These are phyloP conservation scores for Fragilariopsis cylindrus DNA, from an alignment of 108 stramenopile genomes.

Conservation along the genomic window DNA sequence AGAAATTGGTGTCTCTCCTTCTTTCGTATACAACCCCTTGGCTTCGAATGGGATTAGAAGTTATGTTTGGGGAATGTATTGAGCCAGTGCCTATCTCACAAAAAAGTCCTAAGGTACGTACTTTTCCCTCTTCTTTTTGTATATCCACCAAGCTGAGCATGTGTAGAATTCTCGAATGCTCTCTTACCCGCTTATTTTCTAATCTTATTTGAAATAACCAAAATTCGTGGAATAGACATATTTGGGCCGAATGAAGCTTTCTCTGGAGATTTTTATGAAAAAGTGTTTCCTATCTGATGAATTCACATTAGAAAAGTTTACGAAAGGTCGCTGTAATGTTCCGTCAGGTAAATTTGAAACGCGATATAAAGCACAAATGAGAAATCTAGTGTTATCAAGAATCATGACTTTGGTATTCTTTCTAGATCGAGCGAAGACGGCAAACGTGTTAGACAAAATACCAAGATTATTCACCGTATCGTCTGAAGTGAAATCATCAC, in stretches of 20 bases:
- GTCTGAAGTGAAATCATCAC: conserved; percentile 84
- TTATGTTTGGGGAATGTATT: conserved; percentile 77
- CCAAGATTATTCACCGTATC: conserved; percentile 63
- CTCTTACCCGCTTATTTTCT: too few relatives aligned
- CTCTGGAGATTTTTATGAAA: conserved; percentile 61
- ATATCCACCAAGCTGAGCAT: too few relatives aligned
- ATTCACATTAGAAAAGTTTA: conserved; percentile 59
- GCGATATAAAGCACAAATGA: conserved; percentile 58
- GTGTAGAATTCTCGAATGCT: too few relatives aligned
- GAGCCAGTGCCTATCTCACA: conserved; percentile 21
- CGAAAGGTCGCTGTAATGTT: conserved; percentile 66
- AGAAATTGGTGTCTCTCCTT: conserved; percentile 66
- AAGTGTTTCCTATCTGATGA: conserved; percentile 76
- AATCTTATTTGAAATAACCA: too few relatives aligned
- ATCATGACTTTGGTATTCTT: conserved; percentile 81
- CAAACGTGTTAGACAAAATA: conserved; percentile 58
- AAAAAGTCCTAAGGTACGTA: conserved; percentile 18
- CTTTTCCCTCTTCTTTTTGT: too few relatives aligned
- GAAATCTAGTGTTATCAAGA: conserved; percentile 61
- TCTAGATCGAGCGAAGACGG: conserved; percentile 73
- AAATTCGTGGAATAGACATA: conserved; percentile 22
- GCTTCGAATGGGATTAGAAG: conserved; percentile 89
- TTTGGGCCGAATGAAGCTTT: conserved; percentile 38
- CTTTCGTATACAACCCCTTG: conserved; percentile 88
- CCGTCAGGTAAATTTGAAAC: conserved; percentile 76